Evolutionary conservation across 495 filamentous ascomycete genomes (phyloP).

Genomic region (Xylaria venustula): DNA sequence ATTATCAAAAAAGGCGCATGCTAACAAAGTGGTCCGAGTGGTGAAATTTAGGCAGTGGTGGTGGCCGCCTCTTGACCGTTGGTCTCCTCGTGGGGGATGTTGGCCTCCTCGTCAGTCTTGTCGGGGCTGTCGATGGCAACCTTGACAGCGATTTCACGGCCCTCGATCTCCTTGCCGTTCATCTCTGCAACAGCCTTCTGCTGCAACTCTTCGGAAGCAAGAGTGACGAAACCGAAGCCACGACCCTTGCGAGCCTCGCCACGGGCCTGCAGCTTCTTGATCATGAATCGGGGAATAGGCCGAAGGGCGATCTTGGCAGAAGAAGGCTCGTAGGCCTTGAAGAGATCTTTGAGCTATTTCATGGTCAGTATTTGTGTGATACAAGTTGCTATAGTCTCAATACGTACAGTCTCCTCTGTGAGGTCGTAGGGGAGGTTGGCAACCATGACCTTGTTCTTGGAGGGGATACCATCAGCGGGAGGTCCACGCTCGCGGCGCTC

Average conservation of each 20-base stretch:
- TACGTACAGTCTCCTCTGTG: conserved; percentile 85
- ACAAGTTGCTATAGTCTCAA: background rate
- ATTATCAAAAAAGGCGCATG: conserved; percentile 16
- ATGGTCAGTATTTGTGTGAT: conserved; percentile 37
- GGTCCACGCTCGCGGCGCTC: conserved; percentile 84
- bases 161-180: conserved; percentile 98
- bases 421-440: conserved; percentile 98
- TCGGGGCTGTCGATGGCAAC: conserved; percentile 98
- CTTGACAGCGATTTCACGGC: conserved; percentile 99
- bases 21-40: conserved; percentile 17
- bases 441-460: conserved; percentile 99
- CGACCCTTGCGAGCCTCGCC: conserved; percentile 98
- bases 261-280: conserved; percentile 97
- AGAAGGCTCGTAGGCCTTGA: conserved; percentile 80
- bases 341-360: conserved; percentile 89
- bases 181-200: conserved; percentile 95
- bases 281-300: conserved; percentile 99
- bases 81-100: conserved; percentile 47
- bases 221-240: conserved; percentile 96
- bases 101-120: conserved; percentile 87
- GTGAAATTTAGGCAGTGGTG: conserved; percentile 23
- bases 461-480: conserved; percentile 95
- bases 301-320: conserved; percentile 98
- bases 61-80: conserved; percentile 42
- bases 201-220: conserved; percentile 92